phyloP scores from a whole-genome alignment of 371 early-diverging fungal species.

The Mucor lusitanicus region DNA sequence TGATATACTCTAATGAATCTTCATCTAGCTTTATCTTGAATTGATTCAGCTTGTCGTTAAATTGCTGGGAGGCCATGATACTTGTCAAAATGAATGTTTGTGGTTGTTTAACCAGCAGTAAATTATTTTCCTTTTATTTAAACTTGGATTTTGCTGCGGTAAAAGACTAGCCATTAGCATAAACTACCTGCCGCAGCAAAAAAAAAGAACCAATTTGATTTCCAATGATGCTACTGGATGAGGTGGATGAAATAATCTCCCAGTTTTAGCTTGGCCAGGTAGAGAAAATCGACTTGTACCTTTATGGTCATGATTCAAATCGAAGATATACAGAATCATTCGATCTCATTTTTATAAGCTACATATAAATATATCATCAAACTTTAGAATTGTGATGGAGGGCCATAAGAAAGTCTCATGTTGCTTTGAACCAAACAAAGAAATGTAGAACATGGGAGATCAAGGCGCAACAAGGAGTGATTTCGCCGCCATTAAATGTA shows the following conservation, averaged over 20 bases:
- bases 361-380: too few relatives aligned
- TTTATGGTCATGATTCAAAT: neutral
- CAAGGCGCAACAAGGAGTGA: too few relatives aligned
- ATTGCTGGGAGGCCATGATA: slow-evolving; percentile 18
- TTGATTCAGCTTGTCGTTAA: slow-evolving; percentile 11
- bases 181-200: neutral
- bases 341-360: too few relatives aligned
- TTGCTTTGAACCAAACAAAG: too few relatives aligned
- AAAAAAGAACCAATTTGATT: neutral
- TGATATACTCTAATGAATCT: slow-evolving; percentile 51
- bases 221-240: neutral
- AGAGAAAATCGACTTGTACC: neutral
- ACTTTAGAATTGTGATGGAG: too few relatives aligned
- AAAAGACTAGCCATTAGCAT: neutral
- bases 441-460: too few relatives aligned
- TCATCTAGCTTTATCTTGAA: slow-evolving; percentile 43
- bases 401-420: too few relatives aligned
- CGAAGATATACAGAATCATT: too few relatives aligned
- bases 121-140: neutral
- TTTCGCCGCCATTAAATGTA: too few relatives aligned
- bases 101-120: neutral
- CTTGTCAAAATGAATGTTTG: neutral
- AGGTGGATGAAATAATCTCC: neutral
- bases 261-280: neutral
- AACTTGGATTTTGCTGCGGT: neutral